Percentiles rank a stretch among this genome's conserved stretches.
These are phyloP conservation scores for Lolium perenne DNA, from an alignment of 176 grass and related monocot species.

Conservation along the genomic window DNA sequence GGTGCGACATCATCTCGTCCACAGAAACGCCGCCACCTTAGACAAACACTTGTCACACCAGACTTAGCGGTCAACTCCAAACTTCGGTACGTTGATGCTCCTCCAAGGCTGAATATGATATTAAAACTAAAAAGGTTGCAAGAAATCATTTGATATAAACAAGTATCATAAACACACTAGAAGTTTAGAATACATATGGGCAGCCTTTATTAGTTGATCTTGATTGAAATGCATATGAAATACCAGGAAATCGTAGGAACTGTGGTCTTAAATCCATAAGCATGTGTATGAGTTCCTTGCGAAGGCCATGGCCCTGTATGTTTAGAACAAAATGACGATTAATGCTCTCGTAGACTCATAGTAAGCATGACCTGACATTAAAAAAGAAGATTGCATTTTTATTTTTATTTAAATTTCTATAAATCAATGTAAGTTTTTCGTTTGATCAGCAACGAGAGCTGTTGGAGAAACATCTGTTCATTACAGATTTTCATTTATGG, in stretches of 20 bases:
- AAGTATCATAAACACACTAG: conserved; percentile 22
- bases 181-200: not conserved
- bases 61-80: too few relatives aligned
- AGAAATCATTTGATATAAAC: not conserved
- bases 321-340: not conserved
- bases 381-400: not conserved
- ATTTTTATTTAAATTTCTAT: not conserved
- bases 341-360: not conserved
- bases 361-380: not conserved
- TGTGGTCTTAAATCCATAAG: conserved; percentile 37
- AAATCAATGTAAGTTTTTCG: not conserved
- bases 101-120: conserved; percentile 8
- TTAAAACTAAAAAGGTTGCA: not conserved
- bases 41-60: too few relatives aligned
- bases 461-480: not conserved
- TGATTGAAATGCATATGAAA: conserved; percentile 18
- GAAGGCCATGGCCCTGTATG: conserved; percentile 33
- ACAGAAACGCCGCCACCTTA: too few relatives aligned
- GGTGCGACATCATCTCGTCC: too few relatives aligned
- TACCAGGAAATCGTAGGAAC: conserved; percentile 41
- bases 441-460: conserved; percentile 5
- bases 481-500: not conserved
- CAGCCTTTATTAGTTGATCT: conserved; percentile 22
- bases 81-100: too few relatives aligned
- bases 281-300: conserved; percentile 36